These are phyloP conservation scores for Zygosaccharomyces pseudobailii DNA, from an alignment of 1,139 yeast species.

Conservation along the genomic window DNA sequence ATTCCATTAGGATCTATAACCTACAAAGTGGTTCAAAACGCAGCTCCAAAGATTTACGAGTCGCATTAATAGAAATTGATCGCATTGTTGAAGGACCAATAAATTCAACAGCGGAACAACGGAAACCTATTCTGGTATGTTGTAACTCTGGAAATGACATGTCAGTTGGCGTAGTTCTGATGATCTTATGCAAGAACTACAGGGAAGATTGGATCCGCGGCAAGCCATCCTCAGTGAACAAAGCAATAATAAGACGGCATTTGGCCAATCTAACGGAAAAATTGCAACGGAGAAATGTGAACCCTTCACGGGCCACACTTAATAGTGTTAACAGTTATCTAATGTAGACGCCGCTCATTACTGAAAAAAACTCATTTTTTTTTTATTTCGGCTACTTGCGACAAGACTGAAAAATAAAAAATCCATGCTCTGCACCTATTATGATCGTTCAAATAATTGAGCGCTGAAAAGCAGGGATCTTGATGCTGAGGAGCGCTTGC, in stretches of 20 bases:
- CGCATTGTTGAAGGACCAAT: conserved; percentile 2
- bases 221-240: conserved; percentile 34
- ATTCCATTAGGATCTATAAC: conserved; percentile 12
- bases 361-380: background rate
- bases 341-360: conserved; percentile 28
- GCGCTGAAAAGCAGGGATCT: background rate
- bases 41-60: conserved; percentile 26
- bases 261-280: conserved; percentile 48
- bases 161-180: conserved; percentile 55
- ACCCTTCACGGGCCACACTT: conserved; percentile 74
- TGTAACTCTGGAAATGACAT: conserved; percentile 68
- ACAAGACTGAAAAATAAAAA: background rate
- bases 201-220: conserved; percentile 39
- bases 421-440: background rate
- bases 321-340: conserved; percentile 56
- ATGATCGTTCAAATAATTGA: background rate
- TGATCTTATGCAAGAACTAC: conserved; percentile 46
- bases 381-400: background rate
- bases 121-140: conserved; percentile 39
- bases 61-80: conserved; percentile 18
- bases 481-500: conserved; percentile 9
- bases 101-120: background rate
- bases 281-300: conserved; percentile 37
- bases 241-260: conserved; percentile 54
- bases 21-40: conserved; percentile 31